Base-by-base conservation (phyloP, 495 filamentous ascomycete species). In the Hyaloscypha bicolor region DNA sequence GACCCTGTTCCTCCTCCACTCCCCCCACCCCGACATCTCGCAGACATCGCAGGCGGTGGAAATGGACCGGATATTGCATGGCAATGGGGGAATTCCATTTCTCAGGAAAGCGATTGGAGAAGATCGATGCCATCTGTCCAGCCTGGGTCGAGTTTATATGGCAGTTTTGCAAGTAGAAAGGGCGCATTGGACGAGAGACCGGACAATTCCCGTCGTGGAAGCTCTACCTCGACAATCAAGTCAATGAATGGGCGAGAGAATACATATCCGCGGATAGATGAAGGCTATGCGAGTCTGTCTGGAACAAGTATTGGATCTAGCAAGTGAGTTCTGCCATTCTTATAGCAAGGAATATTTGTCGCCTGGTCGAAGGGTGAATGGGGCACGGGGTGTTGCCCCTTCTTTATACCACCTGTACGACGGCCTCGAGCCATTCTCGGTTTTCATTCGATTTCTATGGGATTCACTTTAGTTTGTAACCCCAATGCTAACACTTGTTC, bases 231-330 rank as follows among this genome's bases (percentile, higher is more conserved):
- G 4, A 81, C 74, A 0, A 72, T 79, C n/a, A 78, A 74, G 55
- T 73, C 74, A 29, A 75, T 70, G 25, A 48, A 42, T 9, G 63
- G 53, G 39, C 64, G 62, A 55, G 71, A 76, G n/a, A 69, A 76
- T 53, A 60, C 67, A 11, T 75, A 65, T 53, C 60, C 62, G 12
- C 66, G 76, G 29, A 71, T 74, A 19, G 83, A 85, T 63, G 84
- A 87, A 70, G 83, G 83, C 30, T 86, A 86, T 63, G 78, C 79
- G 39, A 85, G 83, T 72, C 70, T 81, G 16, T 81, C 79, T 57
- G 64, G 72, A 5, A 71, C 75, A 35, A 81, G 82, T 74, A 76
- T 73, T 48, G 76, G 73, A 25, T 73, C 67, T 30, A 72, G 75
- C 53, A 71, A 63, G 77, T 80, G 71, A 65, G 70, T 81, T 48